Percentiles rank a stretch among this genome's conserved stretches.
These are phyloP conservation scores for Vitis labrusca DNA, from an alignment of 164 flowering plant genomes.

Conservation along the genomic window DNA sequence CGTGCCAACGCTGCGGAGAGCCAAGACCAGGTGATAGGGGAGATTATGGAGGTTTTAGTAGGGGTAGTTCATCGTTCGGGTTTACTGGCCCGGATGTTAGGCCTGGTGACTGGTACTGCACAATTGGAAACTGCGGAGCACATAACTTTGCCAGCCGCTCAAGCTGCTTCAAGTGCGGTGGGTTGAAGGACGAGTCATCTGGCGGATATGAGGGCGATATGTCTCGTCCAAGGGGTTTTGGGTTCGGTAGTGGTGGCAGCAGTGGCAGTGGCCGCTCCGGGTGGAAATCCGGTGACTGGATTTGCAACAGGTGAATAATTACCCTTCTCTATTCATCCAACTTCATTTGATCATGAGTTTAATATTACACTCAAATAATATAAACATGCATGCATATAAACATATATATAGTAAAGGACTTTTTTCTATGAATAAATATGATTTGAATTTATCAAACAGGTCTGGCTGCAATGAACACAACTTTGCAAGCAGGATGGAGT, in stretches of 20 bases:
- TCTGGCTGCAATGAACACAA: constrained; percentile 90
- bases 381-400: too few species aligned
- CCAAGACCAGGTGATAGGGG: constrained; percentile 26
- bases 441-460: constrained; percentile 33
- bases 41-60: constrained; percentile 25
- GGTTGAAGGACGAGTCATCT: constrained; percentile 30
- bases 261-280: constrained; percentile 30
- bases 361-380: too few species aligned
- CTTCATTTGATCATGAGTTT: too few species aligned
- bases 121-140: constrained; percentile 38
- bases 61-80: constrained; percentile 21
- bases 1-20: constrained; percentile 69
- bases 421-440: not conserved
- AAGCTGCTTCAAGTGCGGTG: constrained; percentile 50
- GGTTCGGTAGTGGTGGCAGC: constrained; percentile 11
- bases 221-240: constrained; percentile 20
- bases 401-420: too few species aligned
- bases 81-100: constrained; percentile 49
- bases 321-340: too few species aligned
- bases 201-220: constrained; percentile 13
- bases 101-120: constrained; percentile 61
- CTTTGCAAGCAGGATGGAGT: constrained; percentile 92
- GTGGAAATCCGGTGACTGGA: constrained; percentile 62
- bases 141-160: constrained; percentile 60
- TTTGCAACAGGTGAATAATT: constrained; percentile 42